phyloP scores from a whole-genome alignment of 139 green algal genomes.

The Medakamo hakoo region DNA sequence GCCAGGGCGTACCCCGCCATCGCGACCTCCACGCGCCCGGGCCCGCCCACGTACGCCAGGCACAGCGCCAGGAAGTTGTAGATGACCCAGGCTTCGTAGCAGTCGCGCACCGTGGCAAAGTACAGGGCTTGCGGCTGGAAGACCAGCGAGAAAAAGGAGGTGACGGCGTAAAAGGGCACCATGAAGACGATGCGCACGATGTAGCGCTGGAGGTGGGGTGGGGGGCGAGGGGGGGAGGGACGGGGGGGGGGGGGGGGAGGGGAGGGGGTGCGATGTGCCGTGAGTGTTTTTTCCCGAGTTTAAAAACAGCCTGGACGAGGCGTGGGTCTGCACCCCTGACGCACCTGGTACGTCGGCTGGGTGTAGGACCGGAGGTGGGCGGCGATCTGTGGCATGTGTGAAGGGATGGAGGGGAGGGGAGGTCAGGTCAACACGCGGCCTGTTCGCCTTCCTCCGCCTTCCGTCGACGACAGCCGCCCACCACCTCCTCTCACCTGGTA shows the following conservation, averaged over 20 bases:
- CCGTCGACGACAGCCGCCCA: background rate
- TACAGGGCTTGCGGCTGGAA: slow-evolving; percentile 58
- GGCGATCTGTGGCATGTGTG: slow-evolving; percentile 53
- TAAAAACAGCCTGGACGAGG: background rate
- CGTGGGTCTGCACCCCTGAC: background rate
- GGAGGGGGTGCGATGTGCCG: background rate
- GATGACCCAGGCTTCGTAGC: slow-evolving; percentile 92
- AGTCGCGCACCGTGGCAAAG: slow-evolving; percentile 77
- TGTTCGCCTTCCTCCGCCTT: too few species aligned
- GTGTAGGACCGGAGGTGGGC: slow-evolving; percentile 82
- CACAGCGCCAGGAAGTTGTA: slow-evolving; percentile 95
- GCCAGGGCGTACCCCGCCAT: slow-evolving; percentile 65
- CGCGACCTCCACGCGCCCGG: slow-evolving; percentile 74
- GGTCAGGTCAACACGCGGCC: background rate
- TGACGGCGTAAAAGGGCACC: slow-evolving; percentile 79
- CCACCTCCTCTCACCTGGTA: slow-evolving; percentile 10
- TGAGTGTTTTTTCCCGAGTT: background rate
- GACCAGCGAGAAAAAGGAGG: slow-evolving; percentile 63
- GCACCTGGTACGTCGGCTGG: slow-evolving; percentile 70
- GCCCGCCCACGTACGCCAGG: slow-evolving; percentile 86
- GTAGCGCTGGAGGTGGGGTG: slow-evolving; percentile 52
- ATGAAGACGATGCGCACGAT: slow-evolving; percentile 97
- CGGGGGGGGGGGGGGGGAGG: background rate
- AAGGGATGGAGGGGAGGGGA: background rate
- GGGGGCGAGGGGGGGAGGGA: background rate